Evolutionary conservation across 805 yeast genomes (phyloP).

Genomic region (Starmera quercuum): DNA sequence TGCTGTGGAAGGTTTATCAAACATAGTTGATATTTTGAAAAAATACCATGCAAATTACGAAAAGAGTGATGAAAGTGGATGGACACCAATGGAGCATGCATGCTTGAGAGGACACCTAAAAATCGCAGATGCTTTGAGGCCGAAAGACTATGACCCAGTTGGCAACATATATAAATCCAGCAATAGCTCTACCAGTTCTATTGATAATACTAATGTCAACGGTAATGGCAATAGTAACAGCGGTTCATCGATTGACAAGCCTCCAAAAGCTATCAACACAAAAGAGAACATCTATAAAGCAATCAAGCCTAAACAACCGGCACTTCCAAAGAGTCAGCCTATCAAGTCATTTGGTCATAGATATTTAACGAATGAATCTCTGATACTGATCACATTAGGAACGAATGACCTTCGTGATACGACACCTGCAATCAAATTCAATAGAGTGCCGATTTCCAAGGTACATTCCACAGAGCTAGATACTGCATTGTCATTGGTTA

Average conservation of each 20-base stretch:
- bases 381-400: constrained; percentile 79
- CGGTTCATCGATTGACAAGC: constrained; percentile 14
- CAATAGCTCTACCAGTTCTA: constrained; percentile 8
- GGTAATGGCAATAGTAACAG: constrained; percentile 1
- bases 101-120: constrained; percentile 78
- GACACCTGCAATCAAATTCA: constrained; percentile 55
- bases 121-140: constrained; percentile 56
- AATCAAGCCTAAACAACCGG: constrained; percentile 11
- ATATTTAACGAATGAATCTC: constrained; percentile 56
- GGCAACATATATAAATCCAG: neutral
- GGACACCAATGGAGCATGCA: constrained; percentile 98
- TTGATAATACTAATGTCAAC: constrained; percentile 6
- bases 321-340: constrained; percentile 29
- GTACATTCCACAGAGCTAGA: constrained; percentile 80
- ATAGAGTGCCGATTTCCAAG: constrained; percentile 67
- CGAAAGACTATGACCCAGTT: constrained; percentile 29
- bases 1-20: constrained; percentile 71
- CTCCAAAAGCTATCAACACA: constrained; percentile 6
- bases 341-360: constrained; percentile 84
- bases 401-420: constrained; percentile 67
- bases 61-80: constrained; percentile 73
- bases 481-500: constrained; percentile 73
- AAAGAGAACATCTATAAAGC: constrained; percentile 10
- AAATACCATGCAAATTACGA: constrained; percentile 45
- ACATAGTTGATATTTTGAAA: constrained; percentile 49